Evolutionary conservation across 768 basidiomycete genomes (phyloP).

Genomic region (Suillus paluster): DNA sequence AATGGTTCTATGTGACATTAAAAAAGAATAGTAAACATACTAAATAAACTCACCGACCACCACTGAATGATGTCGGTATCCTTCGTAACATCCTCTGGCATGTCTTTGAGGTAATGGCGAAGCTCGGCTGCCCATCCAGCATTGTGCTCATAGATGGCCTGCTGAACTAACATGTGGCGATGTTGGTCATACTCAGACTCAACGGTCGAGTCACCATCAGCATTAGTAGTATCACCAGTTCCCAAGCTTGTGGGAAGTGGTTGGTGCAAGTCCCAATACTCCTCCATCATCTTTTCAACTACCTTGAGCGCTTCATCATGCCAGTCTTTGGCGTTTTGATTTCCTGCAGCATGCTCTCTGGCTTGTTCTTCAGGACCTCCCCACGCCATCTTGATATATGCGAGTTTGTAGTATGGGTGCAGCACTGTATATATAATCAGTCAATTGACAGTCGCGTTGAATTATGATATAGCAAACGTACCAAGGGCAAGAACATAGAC

Average conservation of each 20-base stretch:
- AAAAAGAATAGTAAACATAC: background rate
- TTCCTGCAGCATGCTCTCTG: background rate
- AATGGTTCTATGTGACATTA: background rate
- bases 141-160: background rate
- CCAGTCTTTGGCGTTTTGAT: conserved; percentile 12
- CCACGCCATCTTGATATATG: too few species aligned
- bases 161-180: background rate
- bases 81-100: background rate
- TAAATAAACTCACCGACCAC: background rate
- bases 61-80: conserved; percentile 9
- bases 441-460: too few species aligned
- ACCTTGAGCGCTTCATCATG: background rate
- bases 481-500: conserved; percentile 13
- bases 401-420: background rate
- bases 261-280: background rate
- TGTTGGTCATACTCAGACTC: conserved; percentile 8
- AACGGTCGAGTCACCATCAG: background rate
- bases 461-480: background rate
- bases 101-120: background rate
- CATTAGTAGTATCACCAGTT: too few species aligned
- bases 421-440: conserved; percentile 3
- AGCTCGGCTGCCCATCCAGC: conserved; percentile 16
- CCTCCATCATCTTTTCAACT: conserved; percentile 4
- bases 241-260: too few species aligned
- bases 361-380: too few species aligned